Base-by-base conservation (phyloP, 129 eudicot genomes). In the Heracleum sosnowskyi region DNA sequence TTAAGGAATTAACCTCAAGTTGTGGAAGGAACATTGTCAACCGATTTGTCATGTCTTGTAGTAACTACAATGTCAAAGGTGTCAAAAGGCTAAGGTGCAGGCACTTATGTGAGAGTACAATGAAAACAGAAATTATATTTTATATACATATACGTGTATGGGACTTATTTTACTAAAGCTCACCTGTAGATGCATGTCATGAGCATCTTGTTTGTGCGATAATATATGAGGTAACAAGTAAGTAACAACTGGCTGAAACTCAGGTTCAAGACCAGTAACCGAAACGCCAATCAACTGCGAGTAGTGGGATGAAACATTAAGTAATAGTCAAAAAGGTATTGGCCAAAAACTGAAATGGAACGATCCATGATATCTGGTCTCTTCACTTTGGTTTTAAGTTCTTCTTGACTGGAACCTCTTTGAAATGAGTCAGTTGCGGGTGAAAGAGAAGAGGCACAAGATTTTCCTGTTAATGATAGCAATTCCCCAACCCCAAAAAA, bases 221-320 rank as follows among this genome's bases (percentile, higher is more conserved):
- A 87, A 82, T 73, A 95, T 90, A 80, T 91, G 85, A 2, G 98
- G 97, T 79, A 95, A 79, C 74, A 95, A 79, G 86, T 95, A 81
- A 83, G 85, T 87, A 69, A 88, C 86, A 82, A 91, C 92, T n/a
- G 96, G 89, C 84, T 90, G 98, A 83, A 95, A 95, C 80, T 95
- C 98, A 11, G 94, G 98, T 78, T 91, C 98, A 81, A 95, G 93
- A 77, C 97, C 93, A 71, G 92, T 71, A 80, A 95, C 96, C 18
- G 92, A 77, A 69, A 91, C 87, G 77, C 98, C 98, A 64, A 91
- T 87, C 87, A 95, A 87, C 98, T 91, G 96, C 85, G 83, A 63
- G 77, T 72, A 79, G 73, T 18, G 77, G 76, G 41, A 62, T 40
- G 40, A 28, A 36, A 55, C 37, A 69, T 29, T 31, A 69, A 62